Evolutionary conservation across 129 eudicot species (phyloP).

Genomic region (Flaveria ramosissima): DNA sequence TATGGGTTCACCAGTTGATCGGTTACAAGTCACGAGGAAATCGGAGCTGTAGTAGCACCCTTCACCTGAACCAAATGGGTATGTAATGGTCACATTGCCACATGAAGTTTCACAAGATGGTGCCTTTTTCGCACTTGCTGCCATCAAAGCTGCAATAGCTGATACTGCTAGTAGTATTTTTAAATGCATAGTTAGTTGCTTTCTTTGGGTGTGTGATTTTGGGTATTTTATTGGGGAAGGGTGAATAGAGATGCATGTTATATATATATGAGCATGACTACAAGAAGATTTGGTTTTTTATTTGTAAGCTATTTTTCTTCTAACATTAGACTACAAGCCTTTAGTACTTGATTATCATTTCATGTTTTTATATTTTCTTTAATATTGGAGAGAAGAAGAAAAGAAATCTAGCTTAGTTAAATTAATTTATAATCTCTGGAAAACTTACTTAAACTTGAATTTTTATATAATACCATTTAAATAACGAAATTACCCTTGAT

Average conservation of each 20-base stretch:
- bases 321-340: no score
- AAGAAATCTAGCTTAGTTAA: no score
- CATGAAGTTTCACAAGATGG: slow-evolving; percentile 26
- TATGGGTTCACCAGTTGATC: slow-evolving; percentile 1
- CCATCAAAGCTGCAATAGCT: slow-evolving; percentile 7
- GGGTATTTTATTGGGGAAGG: not conserved
- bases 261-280: slow-evolving; percentile 8
- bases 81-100: slow-evolving; percentile 22
- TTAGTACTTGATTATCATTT: no score
- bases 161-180: not conserved
- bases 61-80: slow-evolving; percentile 33
- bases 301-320: no score
- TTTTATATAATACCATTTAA: not conserved
- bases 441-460: not conserved
- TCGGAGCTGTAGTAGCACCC: slow-evolving; percentile 13
- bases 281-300: not conserved
- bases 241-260: not conserved
- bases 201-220: not conserved
- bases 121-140: slow-evolving; percentile 8
- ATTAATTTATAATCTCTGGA: no score
- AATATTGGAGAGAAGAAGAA: no score
- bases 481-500: not conserved
- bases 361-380: no score
- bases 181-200: slow-evolving; percentile 25
- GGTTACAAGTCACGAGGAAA: slow-evolving; percentile 32